Conservation (phyloP, 805 yeast species). For the Metschnikowia shivogae region DNA sequence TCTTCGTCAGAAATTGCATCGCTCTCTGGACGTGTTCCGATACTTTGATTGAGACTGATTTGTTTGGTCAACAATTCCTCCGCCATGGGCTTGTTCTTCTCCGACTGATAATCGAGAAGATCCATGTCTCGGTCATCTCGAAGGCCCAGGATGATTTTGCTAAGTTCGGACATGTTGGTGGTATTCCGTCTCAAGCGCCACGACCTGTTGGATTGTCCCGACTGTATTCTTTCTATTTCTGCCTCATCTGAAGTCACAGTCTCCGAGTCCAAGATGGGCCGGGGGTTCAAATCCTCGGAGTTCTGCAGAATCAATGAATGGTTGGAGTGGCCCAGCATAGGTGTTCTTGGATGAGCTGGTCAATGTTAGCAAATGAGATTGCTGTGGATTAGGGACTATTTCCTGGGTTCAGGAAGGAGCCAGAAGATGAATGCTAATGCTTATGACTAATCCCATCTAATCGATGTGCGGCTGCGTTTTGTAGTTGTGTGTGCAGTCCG, state of each 20-base stretch:
- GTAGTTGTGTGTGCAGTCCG: background rate
- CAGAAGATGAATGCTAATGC: background rate
- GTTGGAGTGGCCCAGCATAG: conserved; percentile 8
- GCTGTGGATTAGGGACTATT: no score
- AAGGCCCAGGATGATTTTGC: conserved; percentile 15
- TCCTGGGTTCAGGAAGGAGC: no score
- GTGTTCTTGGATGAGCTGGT: background rate
- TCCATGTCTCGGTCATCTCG: conserved; percentile 17
- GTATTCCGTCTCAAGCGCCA: conserved; percentile 9
- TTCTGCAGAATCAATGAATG: conserved; percentile 6
- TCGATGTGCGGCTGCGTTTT: conserved; percentile 1
- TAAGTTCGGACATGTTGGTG: conserved; percentile 13
- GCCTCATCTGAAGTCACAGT: conserved; percentile 1
- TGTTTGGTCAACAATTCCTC: conserved; percentile 12
- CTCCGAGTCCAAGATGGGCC: conserved; percentile 4
- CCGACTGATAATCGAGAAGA: conserved; percentile 9
- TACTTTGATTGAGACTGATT: conserved; percentile 1
- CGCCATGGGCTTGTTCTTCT: conserved; percentile 10
- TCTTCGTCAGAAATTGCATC: background rate
- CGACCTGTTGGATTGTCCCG: conserved; percentile 6
- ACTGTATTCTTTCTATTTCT: conserved; percentile 1
- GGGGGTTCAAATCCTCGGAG: conserved; percentile 8
- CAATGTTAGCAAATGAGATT: no score
- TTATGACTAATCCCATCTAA: background rate
- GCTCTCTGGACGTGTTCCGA: background rate